phyloP scores from a whole-genome alignment of 805 yeast species.

The Dipodascopsis tothii region DNA sequence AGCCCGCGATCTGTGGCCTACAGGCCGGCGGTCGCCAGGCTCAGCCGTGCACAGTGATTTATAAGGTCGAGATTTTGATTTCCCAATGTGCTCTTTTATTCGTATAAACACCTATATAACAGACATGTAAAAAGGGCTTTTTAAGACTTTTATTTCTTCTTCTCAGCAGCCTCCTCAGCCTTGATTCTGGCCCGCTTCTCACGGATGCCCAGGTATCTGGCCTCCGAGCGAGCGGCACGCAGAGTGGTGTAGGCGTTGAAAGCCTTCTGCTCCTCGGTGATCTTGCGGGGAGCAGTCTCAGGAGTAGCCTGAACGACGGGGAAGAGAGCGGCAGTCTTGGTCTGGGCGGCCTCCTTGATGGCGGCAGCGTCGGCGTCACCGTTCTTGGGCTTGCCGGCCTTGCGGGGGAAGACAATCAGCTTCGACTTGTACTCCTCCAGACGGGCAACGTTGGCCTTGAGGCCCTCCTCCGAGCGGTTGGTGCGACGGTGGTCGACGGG shows the following conservation, averaged over 20 bases:
- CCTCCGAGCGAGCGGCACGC: constrained; percentile 89
- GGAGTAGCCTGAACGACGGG: constrained; percentile 76
- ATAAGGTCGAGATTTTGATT: too few relatives aligned
- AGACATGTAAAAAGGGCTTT: not conserved
- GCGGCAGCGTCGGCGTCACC: constrained; percentile 54
- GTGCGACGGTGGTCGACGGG: constrained; percentile 99
- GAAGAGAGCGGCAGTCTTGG: constrained; percentile 64
- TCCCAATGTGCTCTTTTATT: not conserved
- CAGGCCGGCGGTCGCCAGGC: too few relatives aligned
- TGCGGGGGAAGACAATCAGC: constrained; percentile 91
- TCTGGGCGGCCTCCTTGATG: constrained; percentile 57
- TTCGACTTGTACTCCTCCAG: constrained; percentile 92
- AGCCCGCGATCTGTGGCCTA: too few relatives aligned
- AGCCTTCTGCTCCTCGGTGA: constrained; percentile 53
- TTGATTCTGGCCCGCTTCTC: constrained; percentile 98
- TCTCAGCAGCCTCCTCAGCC: constrained; percentile 87
- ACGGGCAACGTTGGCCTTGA: constrained; percentile 91
- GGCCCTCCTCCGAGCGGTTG: constrained; percentile 94
- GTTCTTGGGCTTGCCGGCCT: constrained; percentile 55
- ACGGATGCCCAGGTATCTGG: constrained; percentile 90
- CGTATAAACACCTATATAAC: not conserved
- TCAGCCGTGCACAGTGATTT: too few relatives aligned
- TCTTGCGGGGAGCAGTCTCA: constrained; percentile 82
- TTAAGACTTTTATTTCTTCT: constrained; percentile 71
- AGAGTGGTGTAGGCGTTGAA: constrained; percentile 89